Percentiles rank a stretch among this genome's conserved stretches.
phyloP scores from a whole-genome alignment of 768 basidiomycete genomes.

The Suillus subluteus region DNA sequence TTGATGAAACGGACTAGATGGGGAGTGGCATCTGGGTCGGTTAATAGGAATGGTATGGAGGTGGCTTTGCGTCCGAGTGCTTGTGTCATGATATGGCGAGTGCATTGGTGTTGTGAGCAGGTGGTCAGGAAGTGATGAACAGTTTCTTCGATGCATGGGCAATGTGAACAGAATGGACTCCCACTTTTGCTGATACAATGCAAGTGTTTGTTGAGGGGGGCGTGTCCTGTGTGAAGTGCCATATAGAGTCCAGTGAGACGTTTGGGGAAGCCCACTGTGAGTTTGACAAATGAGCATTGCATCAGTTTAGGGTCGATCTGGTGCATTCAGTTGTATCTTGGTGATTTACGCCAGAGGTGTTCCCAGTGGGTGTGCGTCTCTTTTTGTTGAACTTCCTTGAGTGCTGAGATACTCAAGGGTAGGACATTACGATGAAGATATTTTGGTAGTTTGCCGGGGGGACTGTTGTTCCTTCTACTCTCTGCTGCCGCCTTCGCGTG shows the following conservation, averaged over 20 bases:
- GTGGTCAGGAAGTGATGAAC: too few species aligned
- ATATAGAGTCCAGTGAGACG: slow-evolving; percentile 27
- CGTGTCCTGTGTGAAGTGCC: slow-evolving; percentile 37
- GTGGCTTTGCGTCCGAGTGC: too few species aligned
- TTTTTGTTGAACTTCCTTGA: background rate
- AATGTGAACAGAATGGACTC: slow-evolving; percentile 29
- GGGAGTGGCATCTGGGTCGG: too few species aligned
- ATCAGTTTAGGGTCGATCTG: background rate
- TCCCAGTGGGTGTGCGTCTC: background rate
- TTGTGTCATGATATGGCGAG: too few species aligned
- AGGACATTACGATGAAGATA: background rate
- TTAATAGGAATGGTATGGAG: too few species aligned
- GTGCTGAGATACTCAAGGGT: background rate
- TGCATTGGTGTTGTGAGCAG: too few species aligned
- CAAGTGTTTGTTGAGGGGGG: slow-evolving; percentile 34
- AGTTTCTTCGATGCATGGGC: slow-evolving; percentile 7
- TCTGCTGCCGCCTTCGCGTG: background rate
- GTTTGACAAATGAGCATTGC: background rate
- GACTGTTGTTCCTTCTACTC: background rate
- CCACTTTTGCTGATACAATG: slow-evolving; percentile 26
- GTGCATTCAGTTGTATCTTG: background rate
- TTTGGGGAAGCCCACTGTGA: slow-evolving; percentile 12
- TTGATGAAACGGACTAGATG: too few species aligned
- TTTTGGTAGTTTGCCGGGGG: background rate
- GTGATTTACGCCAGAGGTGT: slow-evolving; percentile 6